These are phyloP conservation scores for Fonsecaea multimorphosa DNA, from an alignment of 2,329 filamentous ascomycete genomes.

Conservation along the genomic window DNA sequence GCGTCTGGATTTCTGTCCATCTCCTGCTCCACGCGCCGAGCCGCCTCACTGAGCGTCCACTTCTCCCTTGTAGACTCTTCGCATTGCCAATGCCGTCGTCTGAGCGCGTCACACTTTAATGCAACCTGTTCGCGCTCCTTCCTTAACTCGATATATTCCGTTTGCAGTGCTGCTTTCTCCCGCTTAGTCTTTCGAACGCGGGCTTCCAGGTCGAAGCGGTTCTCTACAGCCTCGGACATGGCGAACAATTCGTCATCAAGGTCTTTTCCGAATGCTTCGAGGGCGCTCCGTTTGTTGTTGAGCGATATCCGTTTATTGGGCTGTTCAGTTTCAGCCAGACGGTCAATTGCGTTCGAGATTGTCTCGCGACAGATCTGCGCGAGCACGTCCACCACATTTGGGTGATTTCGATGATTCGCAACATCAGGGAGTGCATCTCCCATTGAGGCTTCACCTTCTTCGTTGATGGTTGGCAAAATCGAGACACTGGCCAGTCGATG, in stretches of 20 bases:
- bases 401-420: conserved; percentile 48
- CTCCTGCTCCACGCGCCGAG: conserved; percentile 51
- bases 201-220: conserved; percentile 54
- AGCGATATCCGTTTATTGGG: conserved; percentile 35
- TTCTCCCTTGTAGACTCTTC: conserved; percentile 44
- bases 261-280: conserved; percentile 56
- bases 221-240: conserved; percentile 59
- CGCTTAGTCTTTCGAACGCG: conserved; percentile 54
- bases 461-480: conserved; percentile 37
- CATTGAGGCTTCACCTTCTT: conserved; percentile 33
- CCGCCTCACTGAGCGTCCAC: conserved; percentile 40
- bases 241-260: conserved; percentile 58
- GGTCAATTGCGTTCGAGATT: conserved; percentile 53
- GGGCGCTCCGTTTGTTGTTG: conserved; percentile 54
- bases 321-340: conserved; percentile 49
- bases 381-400: conserved; percentile 61
- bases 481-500: conserved; percentile 41
- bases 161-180: conserved; percentile 54
- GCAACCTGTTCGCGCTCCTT: conserved; percentile 57
- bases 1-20: conserved; percentile 45
- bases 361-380: conserved; percentile 58
- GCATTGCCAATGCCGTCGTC: conserved; percentile 49
- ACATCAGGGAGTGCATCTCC: conserved; percentile 20
- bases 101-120: conserved; percentile 57
- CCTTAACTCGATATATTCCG: conserved; percentile 56